Evolutionary conservation across 2,329 filamentous ascomycete species (phyloP), one percentile per base, ranked within the genome.

Genomic region (Penicillium nordicum): DNA sequence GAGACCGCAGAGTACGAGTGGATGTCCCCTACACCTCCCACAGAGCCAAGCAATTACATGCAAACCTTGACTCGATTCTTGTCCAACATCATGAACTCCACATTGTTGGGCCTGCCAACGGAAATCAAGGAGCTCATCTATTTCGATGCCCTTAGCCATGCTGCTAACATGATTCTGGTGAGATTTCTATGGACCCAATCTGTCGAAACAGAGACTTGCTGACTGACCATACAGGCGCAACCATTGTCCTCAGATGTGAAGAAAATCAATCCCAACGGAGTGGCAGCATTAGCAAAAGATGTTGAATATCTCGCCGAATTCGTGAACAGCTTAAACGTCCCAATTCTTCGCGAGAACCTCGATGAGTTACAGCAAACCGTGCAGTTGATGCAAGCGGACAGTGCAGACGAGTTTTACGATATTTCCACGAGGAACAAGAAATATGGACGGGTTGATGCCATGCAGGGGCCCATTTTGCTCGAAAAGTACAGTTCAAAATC

Each of bases 101-200:
- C 95, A 0, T 82, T 99, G 5, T 82, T 99, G 2, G 93, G 92
- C 1, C 79, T 99, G n/a, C 94, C 95, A 0, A 87, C 91, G 30
- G 90, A 96, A 68, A 97, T 99, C 74, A 97, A 97, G 72, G 92
- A 96, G 72, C 85, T 97, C 54, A 96, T 99, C 66, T 97, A 99
- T 77, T 97, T 96, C 69, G 94, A 97, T 71, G 94, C 94, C 0
- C 82, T 99, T 36, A 92, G 87, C 53, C 94, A 99, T 73, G 92
- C 94, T 2, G 88, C 90, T 4, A 89, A 89, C 59, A 90, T 89
- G 73, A 94, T 97, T 54, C 75, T 96, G 60, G 88, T 89, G 71
- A 64, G 81, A 69, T 44, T 10, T 52, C 37, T 47, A 37, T 48
- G 52, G 30, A 62, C 53, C 42, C 18, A 23, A 40, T 30, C 10